Percentiles rank a stretch among this genome's conserved stretches.
Evolutionary conservation across 2,329 filamentous ascomycete genomes (phyloP).

Genomic region (Pseudocercospora pini-densiflorae): DNA sequence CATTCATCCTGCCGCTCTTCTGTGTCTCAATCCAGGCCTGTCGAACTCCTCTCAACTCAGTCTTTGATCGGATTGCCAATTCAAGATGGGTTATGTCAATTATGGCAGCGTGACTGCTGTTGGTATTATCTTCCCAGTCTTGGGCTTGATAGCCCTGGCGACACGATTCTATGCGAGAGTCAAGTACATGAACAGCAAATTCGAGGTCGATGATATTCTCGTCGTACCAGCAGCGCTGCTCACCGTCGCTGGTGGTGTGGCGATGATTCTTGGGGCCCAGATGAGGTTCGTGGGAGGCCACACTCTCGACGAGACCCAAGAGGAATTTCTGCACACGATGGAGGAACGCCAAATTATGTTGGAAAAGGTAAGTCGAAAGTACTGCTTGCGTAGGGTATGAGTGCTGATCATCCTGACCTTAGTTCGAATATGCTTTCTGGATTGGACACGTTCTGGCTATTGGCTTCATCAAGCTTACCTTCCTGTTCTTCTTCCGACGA

Average conservation of each 20-base stretch:
- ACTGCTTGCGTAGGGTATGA: neutral
- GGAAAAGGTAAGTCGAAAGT: conserved; percentile 10
- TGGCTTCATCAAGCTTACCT: conserved; percentile 24
- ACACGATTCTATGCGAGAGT: conserved; percentile 17
- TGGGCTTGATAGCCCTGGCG: conserved; percentile 13
- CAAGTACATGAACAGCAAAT: conserved; percentile 14
- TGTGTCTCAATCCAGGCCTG: neutral
- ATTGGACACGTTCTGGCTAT: conserved; percentile 24
- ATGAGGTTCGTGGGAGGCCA: conserved; percentile 20
- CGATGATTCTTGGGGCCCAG: conserved; percentile 19
- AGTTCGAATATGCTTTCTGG: conserved; percentile 27
- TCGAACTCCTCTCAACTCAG: neutral
- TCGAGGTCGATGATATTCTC: conserved; percentile 24
- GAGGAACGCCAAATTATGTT: conserved; percentile 17
- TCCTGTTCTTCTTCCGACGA: conserved; percentile 25
- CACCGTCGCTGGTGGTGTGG: conserved; percentile 17
- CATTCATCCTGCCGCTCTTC: neutral
- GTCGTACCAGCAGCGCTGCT: conserved; percentile 22
- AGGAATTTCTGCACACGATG: conserved; percentile 12
- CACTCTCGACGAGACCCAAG: conserved; percentile 10
- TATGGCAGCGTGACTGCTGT: conserved; percentile 18
- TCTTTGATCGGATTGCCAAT: neutral
- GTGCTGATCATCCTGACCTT: neutral
- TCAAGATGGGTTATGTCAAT: conserved; percentile 17
- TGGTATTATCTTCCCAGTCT: conserved; percentile 18